Conservation (phyloP, 495 filamentous ascomycete genomes). For the Thermothielavioides terrestris region DNA sequence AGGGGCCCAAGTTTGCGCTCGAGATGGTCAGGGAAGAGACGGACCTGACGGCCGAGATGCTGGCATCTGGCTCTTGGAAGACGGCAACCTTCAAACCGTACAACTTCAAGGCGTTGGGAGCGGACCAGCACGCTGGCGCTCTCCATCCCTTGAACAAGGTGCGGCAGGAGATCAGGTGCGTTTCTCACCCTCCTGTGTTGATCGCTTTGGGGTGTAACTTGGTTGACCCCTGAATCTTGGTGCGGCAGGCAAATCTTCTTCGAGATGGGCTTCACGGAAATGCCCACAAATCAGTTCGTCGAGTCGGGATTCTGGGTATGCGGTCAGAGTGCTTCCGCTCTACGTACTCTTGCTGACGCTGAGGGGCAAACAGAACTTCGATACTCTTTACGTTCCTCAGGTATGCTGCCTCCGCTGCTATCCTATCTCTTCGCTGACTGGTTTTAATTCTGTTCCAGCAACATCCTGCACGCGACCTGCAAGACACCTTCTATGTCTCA, state of each 20-base stretch:
- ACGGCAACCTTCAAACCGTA: constrained; percentile 87
- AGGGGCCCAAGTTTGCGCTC: constrained; percentile 76
- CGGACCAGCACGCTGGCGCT: constrained; percentile 68
- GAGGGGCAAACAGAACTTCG: constrained; percentile 57
- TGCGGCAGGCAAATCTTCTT: constrained; percentile 85
- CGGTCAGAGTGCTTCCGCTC: background rate
- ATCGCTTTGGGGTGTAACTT: background rate
- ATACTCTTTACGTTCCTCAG: constrained; percentile 91
- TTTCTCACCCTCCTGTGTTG: background rate
- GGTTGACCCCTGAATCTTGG: background rate
- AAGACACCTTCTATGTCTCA: constrained; percentile 97
- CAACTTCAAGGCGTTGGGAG: constrained; percentile 90
- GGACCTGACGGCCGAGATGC: constrained; percentile 89
- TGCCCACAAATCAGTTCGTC: constrained; percentile 72
- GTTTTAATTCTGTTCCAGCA: constrained; percentile 37
- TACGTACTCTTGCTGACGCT: constrained; percentile 6
- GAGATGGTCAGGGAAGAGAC: constrained; percentile 90
- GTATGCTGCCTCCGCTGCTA: background rate
- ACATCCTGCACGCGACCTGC: constrained; percentile 90
- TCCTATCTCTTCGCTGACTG: background rate
- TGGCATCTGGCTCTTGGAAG: constrained; percentile 72
- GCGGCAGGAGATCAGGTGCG: constrained; percentile 65
- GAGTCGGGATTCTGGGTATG: constrained; percentile 82
- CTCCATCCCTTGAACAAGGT: constrained; percentile 95
- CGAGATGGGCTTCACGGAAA: constrained; percentile 80